A percentile compares a stretch with the other conserved stretches of the same genome.
Evolutionary conservation across 108 stramenopile species (phyloP).

Genomic region (Pinguiococcus pyrenoidosus): DNA sequence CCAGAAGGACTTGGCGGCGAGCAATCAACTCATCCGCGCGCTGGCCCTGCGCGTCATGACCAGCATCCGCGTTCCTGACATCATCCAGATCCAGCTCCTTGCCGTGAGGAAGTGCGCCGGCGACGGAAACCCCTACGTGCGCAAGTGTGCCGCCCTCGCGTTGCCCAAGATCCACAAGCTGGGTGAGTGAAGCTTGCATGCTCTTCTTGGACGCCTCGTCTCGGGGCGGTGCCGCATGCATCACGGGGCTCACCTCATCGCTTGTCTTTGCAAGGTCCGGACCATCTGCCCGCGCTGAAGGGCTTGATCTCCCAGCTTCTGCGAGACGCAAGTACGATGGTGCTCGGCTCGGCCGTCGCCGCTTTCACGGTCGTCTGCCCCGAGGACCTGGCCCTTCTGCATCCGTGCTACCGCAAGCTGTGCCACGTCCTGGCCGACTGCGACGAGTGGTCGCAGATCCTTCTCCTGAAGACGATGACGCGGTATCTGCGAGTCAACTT

Average conservation of each 20-base stretch:
- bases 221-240: too few species aligned
- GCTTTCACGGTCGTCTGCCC: conserved; percentile 73
- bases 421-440: conserved; percentile 93
- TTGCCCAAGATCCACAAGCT: conserved; percentile 59
- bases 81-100: conserved; percentile 88
- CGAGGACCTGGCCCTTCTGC: conserved; percentile 66
- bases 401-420: conserved; percentile 75
- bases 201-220: too few species aligned
- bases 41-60: conserved; percentile 88
- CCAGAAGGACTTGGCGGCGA: conserved; percentile 84
- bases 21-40: conserved; percentile 78
- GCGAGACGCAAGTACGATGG: conserved; percentile 75
- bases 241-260: too few species aligned
- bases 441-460: conserved; percentile 97
- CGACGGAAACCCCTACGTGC: conserved; percentile 87
- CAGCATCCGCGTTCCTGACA: conserved; percentile 83
- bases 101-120: conserved; percentile 77
- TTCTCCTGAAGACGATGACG: conserved; percentile 58
- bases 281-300: conserved; percentile 30
- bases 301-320: conserved; percentile 28
- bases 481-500: conserved; percentile 84
- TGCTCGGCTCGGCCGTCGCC: conserved; percentile 72
- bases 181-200: too few species aligned
- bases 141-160: conserved; percentile 92
- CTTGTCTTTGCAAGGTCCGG: conserved; percentile 37